Evolutionary conservation across 805 yeast genomes (phyloP).

Genomic region (Pichia thaimueangensis): DNA sequence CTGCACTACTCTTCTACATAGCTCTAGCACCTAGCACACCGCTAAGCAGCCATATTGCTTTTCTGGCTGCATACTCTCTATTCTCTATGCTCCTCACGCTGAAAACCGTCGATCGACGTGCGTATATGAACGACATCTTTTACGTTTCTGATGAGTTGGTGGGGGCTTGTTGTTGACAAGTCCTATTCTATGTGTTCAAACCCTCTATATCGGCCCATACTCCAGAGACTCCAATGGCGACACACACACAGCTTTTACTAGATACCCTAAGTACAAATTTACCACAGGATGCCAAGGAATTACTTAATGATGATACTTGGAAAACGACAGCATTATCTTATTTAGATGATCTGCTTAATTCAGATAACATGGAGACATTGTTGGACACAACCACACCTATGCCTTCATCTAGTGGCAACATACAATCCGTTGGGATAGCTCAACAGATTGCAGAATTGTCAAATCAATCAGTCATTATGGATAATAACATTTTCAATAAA

Average conservation of each 20-base stretch:
- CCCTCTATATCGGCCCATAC: no score
- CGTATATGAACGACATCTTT: no score
- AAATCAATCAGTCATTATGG: constrained; percentile 6
- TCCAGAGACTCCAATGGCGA: constrained; percentile 3
- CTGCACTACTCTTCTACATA: no score
- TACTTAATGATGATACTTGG: constrained; percentile 27
- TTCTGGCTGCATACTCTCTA: no score
- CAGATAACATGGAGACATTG: constrained; percentile 37
- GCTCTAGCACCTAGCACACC: no score
- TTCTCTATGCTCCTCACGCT: no score
- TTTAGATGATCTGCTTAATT: constrained; percentile 33
- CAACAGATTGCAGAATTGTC: constrained; percentile 72
- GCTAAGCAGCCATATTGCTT: no score
- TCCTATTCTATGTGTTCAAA: no score
- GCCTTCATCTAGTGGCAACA: not conserved
- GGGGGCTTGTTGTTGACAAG: no score
- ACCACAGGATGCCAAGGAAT: constrained; percentile 20
- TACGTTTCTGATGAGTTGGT: no score
- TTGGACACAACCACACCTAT: constrained; percentile 23
- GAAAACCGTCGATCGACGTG: no score
- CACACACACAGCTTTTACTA: constrained; percentile 28
- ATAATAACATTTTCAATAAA: constrained; percentile 1
- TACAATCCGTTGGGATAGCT: not conserved
- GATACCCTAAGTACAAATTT: constrained; percentile 30
- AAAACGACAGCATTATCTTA: constrained; percentile 32